Evolutionary conservation across 2,329 filamentous ascomycete genomes (phyloP).

Genomic region (Apiospora rasikravindrae): DNA sequence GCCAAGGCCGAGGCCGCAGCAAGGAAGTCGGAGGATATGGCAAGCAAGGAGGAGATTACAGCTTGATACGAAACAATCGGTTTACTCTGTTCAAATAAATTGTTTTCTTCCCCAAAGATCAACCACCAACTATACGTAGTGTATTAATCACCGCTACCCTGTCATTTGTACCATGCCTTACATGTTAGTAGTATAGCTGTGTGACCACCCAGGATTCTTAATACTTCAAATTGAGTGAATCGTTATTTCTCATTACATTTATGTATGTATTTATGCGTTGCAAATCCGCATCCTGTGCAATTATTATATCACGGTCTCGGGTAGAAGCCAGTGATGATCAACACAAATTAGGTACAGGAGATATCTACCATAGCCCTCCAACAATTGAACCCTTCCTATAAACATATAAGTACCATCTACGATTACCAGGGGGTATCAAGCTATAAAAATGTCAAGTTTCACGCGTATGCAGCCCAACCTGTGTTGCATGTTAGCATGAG

Average conservation of each 20-base stretch:
- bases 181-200: not conserved
- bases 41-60: slow-evolving; percentile 14
- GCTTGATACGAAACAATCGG: not conserved
- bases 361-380: not conserved
- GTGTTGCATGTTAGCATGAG: slow-evolving; percentile 21
- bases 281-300: not conserved
- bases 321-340: not conserved
- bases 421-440: not conserved
- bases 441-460: slow-evolving; percentile 22
- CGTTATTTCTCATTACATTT: not conserved
- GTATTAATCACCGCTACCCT: not conserved
- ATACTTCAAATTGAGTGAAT: not conserved
- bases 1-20: slow-evolving; percentile 50
- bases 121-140: not conserved
- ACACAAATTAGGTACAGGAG: not conserved
- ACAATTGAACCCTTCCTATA: not conserved
- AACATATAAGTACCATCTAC: not conserved
- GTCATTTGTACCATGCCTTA: not conserved
- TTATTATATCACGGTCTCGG: not conserved
- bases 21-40: slow-evolving; percentile 33
- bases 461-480: slow-evolving; percentile 52
- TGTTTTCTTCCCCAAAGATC: not conserved
- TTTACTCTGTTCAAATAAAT: not conserved
- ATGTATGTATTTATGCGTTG: not conserved
- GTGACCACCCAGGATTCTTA: not conserved